phyloP scores from a whole-genome alignment of 2,329 filamentous ascomycete species.

The Venturiaceae sp. region DNA sequence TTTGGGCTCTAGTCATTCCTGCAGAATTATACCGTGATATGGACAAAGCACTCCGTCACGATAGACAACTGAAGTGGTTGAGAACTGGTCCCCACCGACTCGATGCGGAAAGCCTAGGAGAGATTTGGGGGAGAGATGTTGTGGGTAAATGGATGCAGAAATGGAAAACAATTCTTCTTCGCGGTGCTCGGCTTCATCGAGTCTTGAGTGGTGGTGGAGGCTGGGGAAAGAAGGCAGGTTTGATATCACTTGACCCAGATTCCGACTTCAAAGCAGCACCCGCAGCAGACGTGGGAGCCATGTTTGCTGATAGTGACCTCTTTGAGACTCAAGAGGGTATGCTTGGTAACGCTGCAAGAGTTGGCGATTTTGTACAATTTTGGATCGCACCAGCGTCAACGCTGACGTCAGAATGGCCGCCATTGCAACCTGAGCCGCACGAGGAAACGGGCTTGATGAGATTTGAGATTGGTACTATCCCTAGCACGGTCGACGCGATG shows the following conservation, averaged over 20 bases:
- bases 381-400: constrained; percentile 16
- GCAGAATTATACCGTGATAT: background rate
- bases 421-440: background rate
- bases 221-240: constrained; percentile 71
- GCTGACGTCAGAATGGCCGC: too few species aligned
- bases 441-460: constrained; percentile 10
- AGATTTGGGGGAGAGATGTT: background rate
- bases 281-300: background rate
- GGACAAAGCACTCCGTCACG: background rate
- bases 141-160: background rate
- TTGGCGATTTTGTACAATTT: constrained; percentile 17
- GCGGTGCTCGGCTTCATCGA: constrained; percentile 32
- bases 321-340: background rate
- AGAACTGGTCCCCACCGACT: background rate
- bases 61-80: background rate
- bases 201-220: constrained; percentile 72
- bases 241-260: constrained; percentile 64
- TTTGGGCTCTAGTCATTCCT: constrained; percentile 66
- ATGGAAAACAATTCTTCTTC: background rate
- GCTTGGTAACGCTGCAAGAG: background rate
- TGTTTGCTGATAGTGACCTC: background rate
- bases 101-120: constrained; percentile 2
- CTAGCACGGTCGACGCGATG: constrained; percentile 32
- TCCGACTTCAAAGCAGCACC: constrained; percentile 16
- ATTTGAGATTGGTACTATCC: constrained; percentile 31